Conservation (phyloP, 768 basidiomycete genomes). For the Trametopsis cervina region DNA sequence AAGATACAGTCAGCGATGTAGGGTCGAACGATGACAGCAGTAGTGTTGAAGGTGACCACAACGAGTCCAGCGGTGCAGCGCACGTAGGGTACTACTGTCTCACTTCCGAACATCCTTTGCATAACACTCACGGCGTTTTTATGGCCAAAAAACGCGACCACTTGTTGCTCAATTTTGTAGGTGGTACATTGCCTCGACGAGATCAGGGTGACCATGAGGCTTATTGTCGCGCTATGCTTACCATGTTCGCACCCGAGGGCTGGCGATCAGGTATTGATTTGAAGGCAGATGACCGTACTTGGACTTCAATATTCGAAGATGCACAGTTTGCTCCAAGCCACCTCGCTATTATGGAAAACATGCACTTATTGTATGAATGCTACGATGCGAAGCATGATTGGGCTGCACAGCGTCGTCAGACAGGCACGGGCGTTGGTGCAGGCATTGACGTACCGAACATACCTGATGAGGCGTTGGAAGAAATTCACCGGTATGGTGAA, state of each 20-base stretch:
- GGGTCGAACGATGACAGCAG: no score
- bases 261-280: constrained; percentile 7
- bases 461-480: neutral
- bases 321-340: neutral
- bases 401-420: constrained; percentile 1
- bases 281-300: neutral
- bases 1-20: no score
- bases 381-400: no score
- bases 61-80: no score
- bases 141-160: neutral
- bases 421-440: neutral
- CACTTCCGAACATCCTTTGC: neutral
- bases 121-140: neutral
- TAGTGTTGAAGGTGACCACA: no score
- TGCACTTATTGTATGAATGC: constrained; percentile 18
- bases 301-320: neutral
- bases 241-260: neutral
- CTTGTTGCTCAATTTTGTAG: neutral
- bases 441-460: neutral
- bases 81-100: no score
- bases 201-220: constrained; percentile 5
- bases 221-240: constrained; percentile 9
- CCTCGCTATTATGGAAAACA: constrained; percentile 16
- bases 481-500: neutral
- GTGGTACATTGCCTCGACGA: neutral